Base-by-base conservation (phyloP, 192 early-diverging fungal genomes). In the Phlyctochytrium arcticum region DNA sequence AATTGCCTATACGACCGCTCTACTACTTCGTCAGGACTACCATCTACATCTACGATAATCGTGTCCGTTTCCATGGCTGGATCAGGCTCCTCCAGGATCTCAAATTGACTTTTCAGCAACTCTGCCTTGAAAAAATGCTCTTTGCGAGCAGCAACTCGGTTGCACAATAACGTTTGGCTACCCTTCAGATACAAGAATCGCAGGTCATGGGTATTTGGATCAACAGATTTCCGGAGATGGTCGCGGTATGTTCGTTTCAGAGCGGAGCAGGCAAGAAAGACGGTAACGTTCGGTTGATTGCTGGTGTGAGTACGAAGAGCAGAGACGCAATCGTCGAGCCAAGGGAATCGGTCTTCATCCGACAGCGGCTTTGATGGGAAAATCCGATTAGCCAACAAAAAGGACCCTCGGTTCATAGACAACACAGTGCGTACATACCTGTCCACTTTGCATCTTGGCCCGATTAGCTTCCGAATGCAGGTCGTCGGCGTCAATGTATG, bases 271-370 rank as follows among this genome's bases (percentile, higher is more conserved):
- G 78, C 82, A 26, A 88, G 80, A 8, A 84, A 67, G 39, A 79
- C 79, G 51, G 53, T 30, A 9, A 44, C 57, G 39, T 55, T 19
- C 49, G 42, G 21, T 2, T 36, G 9, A 0, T 24, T 32, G 33
- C 26, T 9, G 47, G 53, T 30, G 48, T 54, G 61, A 4, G 30
- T 53, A 24, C 30, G 23, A 10, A 63, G 3, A 5, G 27, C 61
- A 4, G 49, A 15, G 35, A 63, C 61, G 3, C 46, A 48, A 15
- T 35, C 17, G 3, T 53, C 34, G 7, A 63, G 61, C 59, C 89
- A 90, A 0, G 85, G 82, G 70, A 74, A 76, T 34, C 89, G 80
- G 72, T 90, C 85, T 39, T 81, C 81, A 54, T 90, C 89, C 1
- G 57, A 58, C 30, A 90, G 69, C 2, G 86, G 72, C 23, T 76